Conservation (phyloP, 164 flowering plant species). For the Protea cynaroides region DNA sequence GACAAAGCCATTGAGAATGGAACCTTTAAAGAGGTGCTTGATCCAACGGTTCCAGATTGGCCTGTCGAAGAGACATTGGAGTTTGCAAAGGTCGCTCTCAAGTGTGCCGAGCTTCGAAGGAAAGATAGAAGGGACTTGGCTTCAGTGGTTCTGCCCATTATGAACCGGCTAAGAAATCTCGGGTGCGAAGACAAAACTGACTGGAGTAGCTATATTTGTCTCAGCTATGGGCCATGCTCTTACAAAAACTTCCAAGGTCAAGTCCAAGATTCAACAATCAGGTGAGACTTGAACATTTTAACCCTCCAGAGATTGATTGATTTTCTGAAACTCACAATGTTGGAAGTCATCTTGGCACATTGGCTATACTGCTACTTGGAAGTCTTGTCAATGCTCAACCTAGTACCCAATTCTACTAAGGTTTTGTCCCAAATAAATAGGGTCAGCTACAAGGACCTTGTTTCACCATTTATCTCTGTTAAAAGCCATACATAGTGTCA, state of each 20-base stretch:
- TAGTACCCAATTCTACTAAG: too few relatives aligned
- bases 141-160: conserved; percentile 51
- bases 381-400: too few relatives aligned
- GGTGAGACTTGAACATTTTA: background rate
- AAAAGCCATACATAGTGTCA: too few relatives aligned
- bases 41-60: conserved; percentile 60
- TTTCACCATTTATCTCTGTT: too few relatives aligned
- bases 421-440: too few relatives aligned
- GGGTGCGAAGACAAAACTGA: conserved; percentile 20
- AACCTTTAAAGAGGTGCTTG: conserved; percentile 43
- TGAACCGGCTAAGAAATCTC: conserved; percentile 42
- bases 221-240: conserved; percentile 3
- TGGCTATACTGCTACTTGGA: too few relatives aligned
- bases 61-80: conserved; percentile 45
- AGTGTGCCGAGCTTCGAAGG: conserved; percentile 54
- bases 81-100: conserved; percentile 45
- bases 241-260: background rate
- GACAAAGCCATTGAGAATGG: conserved; percentile 47
- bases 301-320: too few relatives aligned
- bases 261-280: background rate
- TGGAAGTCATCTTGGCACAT: too few relatives aligned
- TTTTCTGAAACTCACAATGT: too few relatives aligned
- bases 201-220: background rate
- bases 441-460: too few relatives aligned
- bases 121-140: conserved; percentile 71